Base-by-base conservation (phyloP, 345 rosid species). In the Lepidium didymum region DNA sequence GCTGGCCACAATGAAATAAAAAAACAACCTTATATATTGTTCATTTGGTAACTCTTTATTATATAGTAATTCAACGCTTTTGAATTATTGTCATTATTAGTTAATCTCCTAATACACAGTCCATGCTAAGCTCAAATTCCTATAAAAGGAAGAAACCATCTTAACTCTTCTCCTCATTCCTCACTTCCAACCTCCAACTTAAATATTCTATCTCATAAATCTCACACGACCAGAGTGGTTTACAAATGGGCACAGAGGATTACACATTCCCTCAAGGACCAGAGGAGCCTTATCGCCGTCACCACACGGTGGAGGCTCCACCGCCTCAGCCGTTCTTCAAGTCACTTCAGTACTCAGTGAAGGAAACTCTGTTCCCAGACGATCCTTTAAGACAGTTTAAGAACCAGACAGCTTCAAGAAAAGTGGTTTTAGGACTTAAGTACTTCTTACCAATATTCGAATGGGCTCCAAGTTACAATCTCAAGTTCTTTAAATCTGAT, bases 391-490 rank as follows among this genome's bases (percentile, higher is more conserved):
- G 85, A 44, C 97, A 89, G 65, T 86, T 94, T 83, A 85, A 84
- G 77, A 81, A 87, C 80, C 96, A 87, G 63, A 76, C 77, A 1
- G 25, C 81, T 1, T 75, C 91, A 1, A 68, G 72, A 66, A 91
- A 73, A 78, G 3, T 89, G 6, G 33, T 89, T 1, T 38, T 89
- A 13, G 96, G 89, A 0, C 70, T 94, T 2, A 85, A 86, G 57
- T 87, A 89, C 71, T 82, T 89, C 50, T 62, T 94, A 13, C 97
- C 99, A 0, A 83, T 94, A 8, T 75, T 84, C 8, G 96, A 89
- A 69, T 94, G 99, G 99, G 96, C 84, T 51, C 97, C 99, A 25
- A 82, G 82, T 45, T 94, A 94, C 83, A 85, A 88, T 64, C 85
- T 89, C 33, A 42, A 79, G 33, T 87, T 82, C 76, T 83, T 94